Conservation (phyloP, 768 basidiomycete genomes). For the Mrakia blollopis region DNA sequence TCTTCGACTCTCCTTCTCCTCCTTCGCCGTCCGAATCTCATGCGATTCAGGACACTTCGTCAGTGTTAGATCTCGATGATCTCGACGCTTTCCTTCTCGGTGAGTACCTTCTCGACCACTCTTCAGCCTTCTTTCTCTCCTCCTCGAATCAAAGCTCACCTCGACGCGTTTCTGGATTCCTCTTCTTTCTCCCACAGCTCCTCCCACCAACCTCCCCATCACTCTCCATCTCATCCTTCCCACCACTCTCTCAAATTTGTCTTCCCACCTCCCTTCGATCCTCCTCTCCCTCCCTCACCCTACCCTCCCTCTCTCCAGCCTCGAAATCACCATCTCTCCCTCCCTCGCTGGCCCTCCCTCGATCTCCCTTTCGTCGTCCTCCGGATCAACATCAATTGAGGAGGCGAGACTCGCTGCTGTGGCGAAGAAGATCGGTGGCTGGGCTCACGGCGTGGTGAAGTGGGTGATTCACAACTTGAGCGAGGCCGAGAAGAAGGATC, state of each 20-base stretch:
- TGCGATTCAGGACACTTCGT: too few species aligned
- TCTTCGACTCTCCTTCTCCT: slow-evolving; percentile 9
- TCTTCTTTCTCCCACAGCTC: background rate
- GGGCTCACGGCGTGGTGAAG: slow-evolving; percentile 10
- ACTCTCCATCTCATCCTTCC: slow-evolving; percentile 2
- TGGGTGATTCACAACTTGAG: background rate
- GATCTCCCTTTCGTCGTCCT: background rate
- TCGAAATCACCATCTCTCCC: background rate
- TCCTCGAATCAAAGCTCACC: background rate
- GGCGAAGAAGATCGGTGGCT: background rate
- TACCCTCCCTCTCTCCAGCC: background rate
- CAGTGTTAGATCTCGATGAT: background rate
- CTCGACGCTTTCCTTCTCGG: background rate
- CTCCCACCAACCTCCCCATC: background rate
- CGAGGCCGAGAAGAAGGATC: background rate
- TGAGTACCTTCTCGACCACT: background rate
- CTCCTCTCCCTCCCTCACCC: slow-evolving; percentile 10
- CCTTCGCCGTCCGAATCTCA: background rate
- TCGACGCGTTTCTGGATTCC: background rate
- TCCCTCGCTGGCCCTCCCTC: background rate
- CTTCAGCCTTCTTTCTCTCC: too few species aligned
- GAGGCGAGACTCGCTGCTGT: background rate
- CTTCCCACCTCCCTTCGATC: background rate
- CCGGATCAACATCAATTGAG: background rate
- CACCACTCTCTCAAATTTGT: background rate